Percentiles rank a stretch among this genome's conserved stretches.
Evolutionary conservation across 805 yeast species (phyloP).

Genomic region (Metschnikowia aberdeeniae): DNA sequence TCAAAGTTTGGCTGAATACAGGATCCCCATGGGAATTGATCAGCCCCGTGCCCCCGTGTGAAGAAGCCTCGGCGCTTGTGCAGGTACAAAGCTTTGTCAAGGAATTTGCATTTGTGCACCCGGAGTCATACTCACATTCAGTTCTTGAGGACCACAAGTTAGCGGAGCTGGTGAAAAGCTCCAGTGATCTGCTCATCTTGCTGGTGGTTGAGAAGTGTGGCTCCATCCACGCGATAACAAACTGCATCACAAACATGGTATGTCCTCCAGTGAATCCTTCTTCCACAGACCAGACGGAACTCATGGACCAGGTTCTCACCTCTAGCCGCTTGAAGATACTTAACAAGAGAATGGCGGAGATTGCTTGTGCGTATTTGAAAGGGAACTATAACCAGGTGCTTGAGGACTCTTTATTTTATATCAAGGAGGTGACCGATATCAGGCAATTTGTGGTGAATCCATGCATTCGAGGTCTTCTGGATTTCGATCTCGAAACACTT

Average conservation of each 20-base stretch:
- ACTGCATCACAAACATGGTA: not conserved
- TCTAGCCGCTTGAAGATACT: not conserved
- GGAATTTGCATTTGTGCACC: constrained; percentile 6
- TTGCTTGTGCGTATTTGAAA: not conserved
- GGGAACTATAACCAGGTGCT: not conserved
- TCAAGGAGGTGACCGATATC: constrained; percentile 2
- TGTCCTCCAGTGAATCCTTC: not conserved
- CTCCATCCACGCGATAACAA: not conserved
- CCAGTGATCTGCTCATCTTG: not conserved
- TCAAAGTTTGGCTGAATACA: not conserved
- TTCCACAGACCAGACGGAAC: not conserved
- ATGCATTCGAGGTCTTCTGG: constrained; percentile 7
- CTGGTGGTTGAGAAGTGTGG: constrained; percentile 2
- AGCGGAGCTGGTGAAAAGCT: not conserved
- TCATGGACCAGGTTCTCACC: not conserved
- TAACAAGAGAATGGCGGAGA: not conserved
- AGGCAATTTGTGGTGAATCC: not conserved
- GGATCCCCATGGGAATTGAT: not conserved
- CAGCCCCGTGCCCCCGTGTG: not conserved
- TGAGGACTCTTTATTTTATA: constrained; percentile 1
- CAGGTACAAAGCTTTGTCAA: constrained; percentile 2
- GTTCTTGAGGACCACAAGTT: not conserved
- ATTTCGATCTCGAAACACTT: constrained; percentile 10
- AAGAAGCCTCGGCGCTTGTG: not conserved
- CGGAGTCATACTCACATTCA: constrained; percentile 3